Percentiles rank a stretch among this genome's conserved stretches.
phyloP scores from a whole-genome alignment of 2,329 filamentous ascomycete genomes.

The Neocucurbitaria cava region DNA sequence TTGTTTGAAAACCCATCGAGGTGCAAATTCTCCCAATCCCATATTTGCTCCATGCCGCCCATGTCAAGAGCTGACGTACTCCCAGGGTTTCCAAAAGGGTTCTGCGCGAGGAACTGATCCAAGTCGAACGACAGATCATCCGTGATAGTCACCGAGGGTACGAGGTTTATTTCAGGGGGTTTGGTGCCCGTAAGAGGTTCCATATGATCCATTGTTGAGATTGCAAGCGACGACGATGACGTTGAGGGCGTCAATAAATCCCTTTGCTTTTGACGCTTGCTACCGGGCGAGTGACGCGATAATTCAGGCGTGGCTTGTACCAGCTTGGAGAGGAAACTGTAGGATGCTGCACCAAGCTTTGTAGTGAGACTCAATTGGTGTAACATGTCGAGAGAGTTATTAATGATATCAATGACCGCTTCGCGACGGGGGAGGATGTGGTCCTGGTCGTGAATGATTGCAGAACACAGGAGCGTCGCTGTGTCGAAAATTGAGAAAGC shows the following conservation, averaged over 20 bases:
- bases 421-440: conserved; percentile 51
- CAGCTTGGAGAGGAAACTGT: conserved; percentile 40
- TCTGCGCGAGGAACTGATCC: conserved; percentile 37
- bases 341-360: conserved; percentile 39
- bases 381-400: conserved; percentile 36
- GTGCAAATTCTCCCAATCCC: conserved; percentile 41
- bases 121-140: conserved; percentile 36
- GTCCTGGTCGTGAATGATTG: conserved; percentile 59
- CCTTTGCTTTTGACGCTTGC: conserved; percentile 27
- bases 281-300: conserved; percentile 11
- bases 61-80: conserved; percentile 26
- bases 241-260: conserved; percentile 1
- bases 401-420: conserved; percentile 52
- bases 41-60: conserved; percentile 42
- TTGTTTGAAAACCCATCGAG: conserved; percentile 21
- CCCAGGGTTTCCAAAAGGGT: conserved; percentile 25
- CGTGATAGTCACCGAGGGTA: conserved; percentile 5
- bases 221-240: not conserved
- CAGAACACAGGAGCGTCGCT: conserved; percentile 59
- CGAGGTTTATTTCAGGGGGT: not conserved
- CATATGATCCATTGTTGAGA: not conserved
- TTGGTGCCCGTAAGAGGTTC: not conserved
- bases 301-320: conserved; percentile 37
- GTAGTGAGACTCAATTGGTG: conserved; percentile 37
- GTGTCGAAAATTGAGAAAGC: conserved; percentile 62